Base-by-base conservation (phyloP, 768 basidiomycete species). In the Leccinum barrowsii region DNA sequence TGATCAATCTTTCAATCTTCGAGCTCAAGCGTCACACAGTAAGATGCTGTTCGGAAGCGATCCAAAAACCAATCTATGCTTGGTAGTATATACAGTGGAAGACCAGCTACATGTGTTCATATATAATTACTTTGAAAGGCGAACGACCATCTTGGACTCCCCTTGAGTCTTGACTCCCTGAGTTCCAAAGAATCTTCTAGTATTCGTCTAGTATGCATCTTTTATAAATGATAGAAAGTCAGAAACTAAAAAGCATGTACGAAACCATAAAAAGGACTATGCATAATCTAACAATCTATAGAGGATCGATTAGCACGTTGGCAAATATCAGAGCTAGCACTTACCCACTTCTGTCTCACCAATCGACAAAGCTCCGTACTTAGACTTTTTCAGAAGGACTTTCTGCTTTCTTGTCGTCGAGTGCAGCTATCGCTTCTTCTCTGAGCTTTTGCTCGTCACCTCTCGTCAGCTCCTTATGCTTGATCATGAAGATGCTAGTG, bases 401-500 rank as follows among this genome's bases (percentile, higher is more conserved):
- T 37, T 37, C 11, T 32, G 26, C 34, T 54, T 53, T 32, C 11
- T 7, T 46, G 19, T 26, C 7, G n/a, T 26, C 26, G 42, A 64
- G 56, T 11, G 52, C 50, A 8, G 51, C 49, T 58, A 67, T 69
- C 12, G 77, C 79, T 53, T 76, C 70, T 35, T 77, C 76, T 58
- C 75, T 76, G n/a, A 83, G 71, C 55, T 71, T 65, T 17, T 77
- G 78, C 34, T 86, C 85, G 65, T 87, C 87, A 2, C 69, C 79
- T 37, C 85, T 72, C 34, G 78, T 81, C 37, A 90, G 72, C 28
- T 86, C 80, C 56, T 82, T 79, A 61, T 85, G 82, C 58, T 81
- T 81, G 63, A 87, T 85, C 77, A 89, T 80, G 49, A 82, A 60
- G 12, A 86, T 66, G 57, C 82, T 81, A 17, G 82, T 72, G 28